Evolutionary conservation across 495 filamentous ascomycete species (phyloP), one percentile per base, ranked within the genome.

Genomic region (Hypoxylon cercidicola): DNA sequence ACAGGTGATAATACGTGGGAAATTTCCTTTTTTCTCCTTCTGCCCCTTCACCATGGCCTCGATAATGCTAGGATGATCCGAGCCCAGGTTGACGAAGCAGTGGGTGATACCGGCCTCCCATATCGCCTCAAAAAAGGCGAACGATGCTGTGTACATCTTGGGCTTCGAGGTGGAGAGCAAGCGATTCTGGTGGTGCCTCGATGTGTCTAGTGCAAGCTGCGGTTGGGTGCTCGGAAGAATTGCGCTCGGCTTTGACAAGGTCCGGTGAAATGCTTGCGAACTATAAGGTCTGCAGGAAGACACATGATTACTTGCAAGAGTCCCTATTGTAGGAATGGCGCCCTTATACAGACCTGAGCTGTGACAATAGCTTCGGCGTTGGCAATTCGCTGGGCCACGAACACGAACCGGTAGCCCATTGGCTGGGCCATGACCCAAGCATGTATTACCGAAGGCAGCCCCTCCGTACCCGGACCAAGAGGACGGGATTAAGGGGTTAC

Each of bases 41-140:
- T 93, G 87, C 13, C 91, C 94, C 75, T 93, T 94, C 55, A 96
- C 90, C 79, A 98, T 97, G n/a, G 93, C 93, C 78, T 98, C 94
- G 59, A 97, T 87, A 69, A 98, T 96, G 61, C 76, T 89, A 10
- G 93, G 93, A 70, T 97, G 93, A 73, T 97, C 93, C n/a, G 91
- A 93, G 34, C 94, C 94, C 13, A 98, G 82, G 72, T 98, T 98
- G 48, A 97, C 94, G 70, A 97, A 97, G 81, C 89, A 91, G 79
- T 97, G 87, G 43, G 86, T 89, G 37, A 98, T 86, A 41, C 94
- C 94, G 40, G 92, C 92, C 53, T 95, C 92, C 92, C 92, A 96
- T 39, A 98, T 77, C 18, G 91, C 92, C 83, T 98, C 94, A 70
- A 98, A 97, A 75, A 98, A 97, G 72, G 93, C 94, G 73, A 90